These are phyloP conservation scores for Haplographium delicatum DNA, from an alignment of 495 filamentous ascomycete species.

Conservation along the genomic window DNA sequence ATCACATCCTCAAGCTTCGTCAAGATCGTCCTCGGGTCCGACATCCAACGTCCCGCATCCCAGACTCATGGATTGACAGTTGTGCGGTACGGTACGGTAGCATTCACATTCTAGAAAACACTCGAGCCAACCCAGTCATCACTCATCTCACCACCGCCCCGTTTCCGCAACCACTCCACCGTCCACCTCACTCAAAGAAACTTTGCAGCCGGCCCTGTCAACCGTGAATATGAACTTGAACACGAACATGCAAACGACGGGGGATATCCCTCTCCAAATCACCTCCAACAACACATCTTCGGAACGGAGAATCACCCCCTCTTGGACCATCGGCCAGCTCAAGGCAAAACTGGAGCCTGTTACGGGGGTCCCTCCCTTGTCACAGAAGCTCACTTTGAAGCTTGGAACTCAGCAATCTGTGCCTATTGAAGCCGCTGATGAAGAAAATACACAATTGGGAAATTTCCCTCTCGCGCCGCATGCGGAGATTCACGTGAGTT, in stretches of 20 bases:
- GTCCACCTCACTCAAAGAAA: too few species aligned
- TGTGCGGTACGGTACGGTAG: too few species aligned
- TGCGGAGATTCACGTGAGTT: constrained; percentile 71
- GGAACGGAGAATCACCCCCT: constrained; percentile 85
- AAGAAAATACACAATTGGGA: constrained; percentile 58
- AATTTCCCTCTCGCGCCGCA: constrained; percentile 62
- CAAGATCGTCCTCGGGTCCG: too few species aligned
- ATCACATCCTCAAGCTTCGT: too few species aligned
- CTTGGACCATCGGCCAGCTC: constrained; percentile 83
- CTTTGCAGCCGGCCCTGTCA: too few species aligned
- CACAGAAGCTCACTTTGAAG: constrained; percentile 67
- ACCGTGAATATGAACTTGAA: too few species aligned
- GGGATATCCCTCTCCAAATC: constrained; percentile 81
- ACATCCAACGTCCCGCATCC: too few species aligned
- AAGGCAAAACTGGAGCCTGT: constrained; percentile 89
- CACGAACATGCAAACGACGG: constrained; percentile 51
- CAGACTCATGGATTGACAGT: too few species aligned
- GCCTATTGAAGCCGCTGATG: constrained; percentile 57
- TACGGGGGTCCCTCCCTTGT: constrained; percentile 81
- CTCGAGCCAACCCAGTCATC: too few species aligned
- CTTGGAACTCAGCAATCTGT: constrained; percentile 48
- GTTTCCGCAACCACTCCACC: too few species aligned
- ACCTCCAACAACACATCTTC: constrained; percentile 68
- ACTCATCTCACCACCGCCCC: too few species aligned
- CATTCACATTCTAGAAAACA: too few species aligned